Evolutionary conservation across 495 filamentous ascomycete genomes (phyloP).

Genomic region (Hypoxylon rickii): DNA sequence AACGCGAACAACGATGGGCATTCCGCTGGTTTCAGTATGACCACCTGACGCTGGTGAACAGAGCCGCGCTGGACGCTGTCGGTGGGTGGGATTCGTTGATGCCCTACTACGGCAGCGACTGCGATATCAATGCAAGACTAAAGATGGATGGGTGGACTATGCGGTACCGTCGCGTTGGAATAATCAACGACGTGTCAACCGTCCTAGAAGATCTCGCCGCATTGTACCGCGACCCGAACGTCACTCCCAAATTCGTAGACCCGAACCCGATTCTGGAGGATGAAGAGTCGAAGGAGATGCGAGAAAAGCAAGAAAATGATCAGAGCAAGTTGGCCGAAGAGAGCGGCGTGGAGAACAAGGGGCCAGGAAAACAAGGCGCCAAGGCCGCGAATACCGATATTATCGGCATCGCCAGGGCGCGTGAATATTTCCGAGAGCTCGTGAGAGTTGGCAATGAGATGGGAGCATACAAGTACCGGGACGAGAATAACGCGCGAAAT

Average conservation of each 20-base stretch:
- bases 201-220: constrained; percentile 46
- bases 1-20: constrained; percentile 33
- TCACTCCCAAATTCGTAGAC: constrained; percentile 36
- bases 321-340: not conserved
- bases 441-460: constrained; percentile 42
- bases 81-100: constrained; percentile 66
- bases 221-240: constrained; percentile 43
- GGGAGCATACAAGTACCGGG: constrained; percentile 49
- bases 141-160: constrained; percentile 53
- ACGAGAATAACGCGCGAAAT: constrained; percentile 47
- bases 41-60: constrained; percentile 55
- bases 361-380: not conserved
- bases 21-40: constrained; percentile 46
- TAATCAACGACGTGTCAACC: constrained; percentile 53
- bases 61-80: constrained; percentile 52
- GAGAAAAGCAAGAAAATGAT: constrained; percentile 2
- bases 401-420: constrained; percentile 24
- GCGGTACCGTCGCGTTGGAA: constrained; percentile 44
- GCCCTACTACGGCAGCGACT: constrained; percentile 64
- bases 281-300: constrained; percentile 8
- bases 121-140: constrained; percentile 61
- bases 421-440: constrained; percentile 43
- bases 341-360: constrained; percentile 7
- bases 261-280: constrained; percentile 36
- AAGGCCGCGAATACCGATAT: not conserved